Base-by-base conservation (phyloP, 768 basidiomycete species). In the Russula earlei region DNA sequence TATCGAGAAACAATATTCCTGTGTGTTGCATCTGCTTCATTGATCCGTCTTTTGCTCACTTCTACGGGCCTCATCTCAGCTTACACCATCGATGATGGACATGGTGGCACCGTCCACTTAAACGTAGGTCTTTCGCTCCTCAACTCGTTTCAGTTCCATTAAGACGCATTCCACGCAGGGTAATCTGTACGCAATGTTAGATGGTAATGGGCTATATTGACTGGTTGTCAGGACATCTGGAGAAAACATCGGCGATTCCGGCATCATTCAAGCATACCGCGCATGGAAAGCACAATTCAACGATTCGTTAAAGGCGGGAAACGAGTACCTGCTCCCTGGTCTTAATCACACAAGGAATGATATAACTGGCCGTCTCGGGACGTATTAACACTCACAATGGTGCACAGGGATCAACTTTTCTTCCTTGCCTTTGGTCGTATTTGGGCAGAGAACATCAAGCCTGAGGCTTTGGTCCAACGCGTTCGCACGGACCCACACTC, bases 401-500 rank as follows among this genome's bases (percentile, higher is more conserved):
- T 49, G 31, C 33, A 25, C 64, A 88, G 87, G 56, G 94, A 96
- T 38, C 94, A 97, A 73, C 71, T 97, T 27, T 97, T 97, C 74
- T 97, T 96, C 75, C 81, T 97, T 53, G 80, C 90, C 2, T 94
- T 89, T 65, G 93, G 81, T 14, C 80, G 87, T 25, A 82, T 87
- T n/a, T 95, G 91, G 91, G 90, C 85, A 0, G 77, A 81, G 65
- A 83, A 82, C 63, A 87, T 85, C 70, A 90, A 85, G 60, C 79
- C 88, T 24, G 84, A 81, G 42, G 80, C 86, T 25, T 86, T 86
- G 24, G 86, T 91, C 31, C 83, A 82, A 63, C 83, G 85, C 27
- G 80, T 95, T 47, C 81, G 89, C 44, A 85, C 89, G 1, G 91
- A 96, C 65, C 90, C 92, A 17, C 93, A 95, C 66, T 90, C 91